Conservation (phyloP, 2,329 filamentous ascomycete genomes). For the Epichloe coenophiala region DNA sequence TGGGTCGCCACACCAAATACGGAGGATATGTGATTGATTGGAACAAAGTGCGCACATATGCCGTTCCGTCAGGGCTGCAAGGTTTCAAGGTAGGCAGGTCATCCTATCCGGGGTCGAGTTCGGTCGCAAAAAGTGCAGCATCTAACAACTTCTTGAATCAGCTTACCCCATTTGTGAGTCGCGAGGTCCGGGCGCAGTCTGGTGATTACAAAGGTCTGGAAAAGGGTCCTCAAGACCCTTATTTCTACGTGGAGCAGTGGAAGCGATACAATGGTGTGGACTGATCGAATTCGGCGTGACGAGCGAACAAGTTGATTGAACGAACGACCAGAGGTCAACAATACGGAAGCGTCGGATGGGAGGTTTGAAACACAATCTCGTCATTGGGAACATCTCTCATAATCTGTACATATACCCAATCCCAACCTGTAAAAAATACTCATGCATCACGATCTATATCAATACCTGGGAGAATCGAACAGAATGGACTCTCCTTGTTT, state of each 20-base stretch:
- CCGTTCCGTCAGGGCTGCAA: slow-evolving; percentile 53
- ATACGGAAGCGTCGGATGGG: not conserved
- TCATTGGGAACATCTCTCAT: not conserved
- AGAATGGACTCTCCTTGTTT: not conserved
- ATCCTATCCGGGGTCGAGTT: too few species aligned
- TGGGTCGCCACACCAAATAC: slow-evolving; percentile 72
- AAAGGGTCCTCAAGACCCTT: slow-evolving; percentile 45
- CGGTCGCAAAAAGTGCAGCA: not conserved
- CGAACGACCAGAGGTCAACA: not conserved
- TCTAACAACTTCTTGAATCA: slow-evolving; percentile 22
- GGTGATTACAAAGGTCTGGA: slow-evolving; percentile 41
- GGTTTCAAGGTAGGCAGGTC: slow-evolving; percentile 53
- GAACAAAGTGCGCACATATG: slow-evolving; percentile 81
- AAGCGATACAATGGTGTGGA: slow-evolving; percentile 53
- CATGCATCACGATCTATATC: not conserved
- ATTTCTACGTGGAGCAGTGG: slow-evolving; percentile 51
- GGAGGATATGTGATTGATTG: slow-evolving; percentile 79
- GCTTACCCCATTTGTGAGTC: slow-evolving; percentile 70
- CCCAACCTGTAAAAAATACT: not conserved
- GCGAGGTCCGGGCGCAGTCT: slow-evolving; percentile 36
- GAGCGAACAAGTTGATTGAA: not conserved
- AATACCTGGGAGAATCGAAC: not conserved
- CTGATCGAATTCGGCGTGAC: slow-evolving; percentile 17
- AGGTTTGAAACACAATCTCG: not conserved
- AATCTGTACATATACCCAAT: not conserved